Evolutionary conservation across 2,329 filamentous ascomycete species (phyloP), one percentile per base, ranked within the genome.

Genomic region (Ascosphaera apis): DNA sequence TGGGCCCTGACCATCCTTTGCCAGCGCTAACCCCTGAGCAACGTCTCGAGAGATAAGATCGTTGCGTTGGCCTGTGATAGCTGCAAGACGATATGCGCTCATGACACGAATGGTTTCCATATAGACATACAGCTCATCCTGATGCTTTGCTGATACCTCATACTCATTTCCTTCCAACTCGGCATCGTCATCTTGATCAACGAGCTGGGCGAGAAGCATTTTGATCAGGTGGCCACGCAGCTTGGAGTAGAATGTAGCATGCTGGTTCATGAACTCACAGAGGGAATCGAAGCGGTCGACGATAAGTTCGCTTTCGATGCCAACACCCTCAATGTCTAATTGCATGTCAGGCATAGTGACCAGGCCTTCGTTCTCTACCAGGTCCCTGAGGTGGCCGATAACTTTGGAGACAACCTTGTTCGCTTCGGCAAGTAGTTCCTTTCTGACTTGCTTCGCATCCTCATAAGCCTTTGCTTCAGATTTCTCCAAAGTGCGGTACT

Each of bases 91-190:
- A 53, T 95, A 84, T 4, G 80, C 75, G 38, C 88, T 67, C 34
- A 76, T 64, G 0, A 77, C 71, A 40, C 81, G 68, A 18, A 93
- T 61, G 6, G 70, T 73, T 49, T 83, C 73, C 39, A 91, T 76
- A 48, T 91, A 91, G 4, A 79, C 79, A 54, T 86, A 80, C 31
- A 93, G 68, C 49, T 91, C 73, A 41, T 93, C 86, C 54, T 95
- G 86, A 33, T 76, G 67, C 51, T 80, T 80, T 0, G 83, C 81
- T 0, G 86, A 91, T 21, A 79, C 70, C 44, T 82, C 78, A 42
- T 92, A 88, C 51, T 95, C 88, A 40, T 93, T 76, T 16, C 88
- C 88, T 8, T 82, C 86, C 2, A 72, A 67, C 39, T 91, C 81
- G 7, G 66, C 55, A n/a, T 60, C 61, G 12, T 72, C 71, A 30